Evolutionary conservation across 169 alveolate genomes (phyloP), one percentile per base, ranked within the genome.

Genomic region (Plasmodium malariae): DNA sequence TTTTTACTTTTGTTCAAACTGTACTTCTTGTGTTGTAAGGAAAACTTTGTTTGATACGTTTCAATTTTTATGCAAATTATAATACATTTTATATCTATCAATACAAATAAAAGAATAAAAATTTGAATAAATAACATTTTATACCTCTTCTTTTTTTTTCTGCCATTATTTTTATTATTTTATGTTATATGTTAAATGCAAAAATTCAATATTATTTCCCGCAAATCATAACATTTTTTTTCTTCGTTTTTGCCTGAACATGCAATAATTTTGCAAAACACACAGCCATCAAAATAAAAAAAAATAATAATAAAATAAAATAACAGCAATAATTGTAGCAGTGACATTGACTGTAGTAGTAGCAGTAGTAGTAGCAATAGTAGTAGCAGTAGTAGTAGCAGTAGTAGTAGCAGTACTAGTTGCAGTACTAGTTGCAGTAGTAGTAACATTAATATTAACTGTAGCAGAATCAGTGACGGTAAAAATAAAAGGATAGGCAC

Each of bases 61-160:
- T 78, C 60, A 45, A 55, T 28, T 62, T 69, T 78, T n/a, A 78
- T 17, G 4, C 70, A 62, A 45, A 45, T 36, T 14, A 78, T n/a
- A n/a, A n/a, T 68, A 28, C 45, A 62, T 68, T 62, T 78, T 32
- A 60, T 63, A 54, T 78, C 48, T 62, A 34, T 36, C 26, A 21
- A 17, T 63, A 45, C 48, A 37, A 78, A 48, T 37, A 78, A 54
- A n/a, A 63, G 67, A 78, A 68, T 14, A 17, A 78, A 37, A 21
- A 63, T 6, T 57, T 78, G 89, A 62, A 32, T 36, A 43, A 14
- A 43, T 78, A 78, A 7, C 89, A 78, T 78, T 40, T 78, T 78
- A 62, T 28, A 1, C 7, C 51, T 5, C 65, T 70, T n/a, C 45
- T 2, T 72, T 68, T 48, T 7, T 71, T 49, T 51, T 37, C 59